phyloP scores from a whole-genome alignment of 2,329 filamentous ascomycete species.

The Ceratocystis eucalypticola region DNA sequence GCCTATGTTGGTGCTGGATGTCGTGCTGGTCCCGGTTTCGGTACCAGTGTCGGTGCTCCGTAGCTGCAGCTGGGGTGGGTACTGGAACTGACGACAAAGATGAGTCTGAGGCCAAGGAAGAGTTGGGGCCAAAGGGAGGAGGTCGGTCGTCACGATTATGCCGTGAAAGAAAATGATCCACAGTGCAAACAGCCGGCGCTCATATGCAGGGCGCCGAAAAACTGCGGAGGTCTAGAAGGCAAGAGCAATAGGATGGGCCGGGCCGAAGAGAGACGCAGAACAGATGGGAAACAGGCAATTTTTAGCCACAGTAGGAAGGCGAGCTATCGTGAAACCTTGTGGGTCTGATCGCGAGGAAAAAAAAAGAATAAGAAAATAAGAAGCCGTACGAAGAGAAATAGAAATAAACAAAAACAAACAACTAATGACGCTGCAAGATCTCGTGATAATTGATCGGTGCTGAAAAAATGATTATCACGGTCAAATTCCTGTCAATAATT shows the following conservation, averaged over 20 bases:
- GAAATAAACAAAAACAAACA: neutral
- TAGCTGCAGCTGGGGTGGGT: neutral
- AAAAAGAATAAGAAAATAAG: neutral
- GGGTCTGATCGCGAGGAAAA: neutral
- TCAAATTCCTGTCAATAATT: slow-evolving; percentile 3
- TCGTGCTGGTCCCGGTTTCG: neutral
- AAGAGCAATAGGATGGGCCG: neutral
- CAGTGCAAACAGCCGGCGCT: slow-evolving; percentile 14
- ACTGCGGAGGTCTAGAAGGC: slow-evolving; percentile 9
- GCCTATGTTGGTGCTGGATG: neutral
- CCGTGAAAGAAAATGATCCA: slow-evolving; percentile 19
- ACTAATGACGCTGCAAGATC: slow-evolving; percentile 14
- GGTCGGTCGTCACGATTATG: slow-evolving; percentile 18
- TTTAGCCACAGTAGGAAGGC: neutral
- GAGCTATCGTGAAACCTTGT: slow-evolving; percentile 2
- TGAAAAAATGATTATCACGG: neutral
- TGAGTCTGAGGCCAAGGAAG: neutral
- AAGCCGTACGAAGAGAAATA: neutral
- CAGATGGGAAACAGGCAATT: neutral
- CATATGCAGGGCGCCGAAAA: slow-evolving; percentile 19
- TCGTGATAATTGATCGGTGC: slow-evolving; percentile 4
- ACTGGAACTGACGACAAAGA: too few species aligned
- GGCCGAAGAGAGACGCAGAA: neutral
- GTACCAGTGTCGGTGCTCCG: slow-evolving; percentile 7
- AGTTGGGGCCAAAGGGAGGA: slow-evolving; percentile 13